Conservation (phyloP, 83 land plant species). For the Larix sibirica region DNA sequence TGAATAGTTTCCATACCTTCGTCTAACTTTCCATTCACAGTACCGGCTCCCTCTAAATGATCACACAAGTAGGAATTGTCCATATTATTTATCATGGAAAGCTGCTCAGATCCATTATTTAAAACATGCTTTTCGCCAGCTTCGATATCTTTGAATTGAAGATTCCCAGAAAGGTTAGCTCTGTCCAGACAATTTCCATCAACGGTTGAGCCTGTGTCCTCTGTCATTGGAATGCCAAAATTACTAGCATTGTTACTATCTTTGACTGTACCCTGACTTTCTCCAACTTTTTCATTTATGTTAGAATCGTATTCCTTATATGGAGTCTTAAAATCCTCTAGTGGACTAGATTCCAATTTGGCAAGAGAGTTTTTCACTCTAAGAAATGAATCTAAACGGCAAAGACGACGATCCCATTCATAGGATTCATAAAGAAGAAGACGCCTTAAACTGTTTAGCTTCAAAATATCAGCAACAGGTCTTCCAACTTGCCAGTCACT, state of each 20-base stretch:
- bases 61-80: not conserved
- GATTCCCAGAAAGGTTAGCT: not conserved
- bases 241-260: not conserved
- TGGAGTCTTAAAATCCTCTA: no score
- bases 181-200: not conserved
- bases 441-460: slow-evolving; percentile 70
- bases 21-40: not conserved
- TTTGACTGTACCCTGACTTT: not conserved
- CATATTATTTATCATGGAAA: not conserved
- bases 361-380: no score
- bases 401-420: slow-evolving; percentile 68
- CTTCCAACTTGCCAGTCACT: slow-evolving; percentile 35
- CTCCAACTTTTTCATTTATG: not conserved
- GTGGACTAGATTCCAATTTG: no score
- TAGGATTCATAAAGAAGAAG: slow-evolving; percentile 52
- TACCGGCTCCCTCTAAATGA: not conserved
- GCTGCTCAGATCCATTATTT: not conserved
- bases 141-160: not conserved
- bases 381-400: slow-evolving; percentile 14
- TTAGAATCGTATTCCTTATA: not conserved
- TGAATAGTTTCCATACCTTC: not conserved
- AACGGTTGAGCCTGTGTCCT: not conserved
- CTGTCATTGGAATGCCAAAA: not conserved
- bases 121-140: not conserved
- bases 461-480: slow-evolving; percentile 64